A percentile compares a stretch with the other conserved stretches of the same genome.
phyloP scores from a whole-genome alignment of 2,329 filamentous ascomycete genomes.

The Phaeophleospora eucalypticola region DNA sequence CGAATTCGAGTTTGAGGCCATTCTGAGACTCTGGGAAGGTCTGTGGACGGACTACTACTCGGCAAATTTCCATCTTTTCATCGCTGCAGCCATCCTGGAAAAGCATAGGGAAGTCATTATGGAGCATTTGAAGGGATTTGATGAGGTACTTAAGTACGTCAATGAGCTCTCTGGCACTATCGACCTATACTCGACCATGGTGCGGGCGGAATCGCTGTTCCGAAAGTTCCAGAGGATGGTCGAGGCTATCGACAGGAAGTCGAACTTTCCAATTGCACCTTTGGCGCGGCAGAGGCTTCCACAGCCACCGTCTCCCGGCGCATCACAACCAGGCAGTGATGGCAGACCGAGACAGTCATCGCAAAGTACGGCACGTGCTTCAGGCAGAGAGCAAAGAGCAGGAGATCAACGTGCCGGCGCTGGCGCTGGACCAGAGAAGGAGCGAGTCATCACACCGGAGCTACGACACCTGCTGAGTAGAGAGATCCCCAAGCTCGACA shows the following conservation, averaged over 20 bases:
- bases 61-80: slow-evolving; percentile 89
- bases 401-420: slow-evolving; percentile 23
- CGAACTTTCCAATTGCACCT: slow-evolving; percentile 66
- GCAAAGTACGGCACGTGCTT: slow-evolving; percentile 18
- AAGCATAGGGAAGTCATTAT: slow-evolving; percentile 97
- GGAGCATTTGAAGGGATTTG: slow-evolving; percentile 87
- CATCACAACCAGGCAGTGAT: slow-evolving; percentile 19
- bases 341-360: slow-evolving; percentile 14
- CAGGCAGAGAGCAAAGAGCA: slow-evolving; percentile 39
- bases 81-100: slow-evolving; percentile 89
- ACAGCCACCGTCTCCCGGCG: slow-evolving; percentile 21
- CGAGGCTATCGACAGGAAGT: slow-evolving; percentile 87
- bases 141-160: slow-evolving; percentile 96
- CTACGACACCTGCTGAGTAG: slow-evolving; percentile 58
- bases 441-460: slow-evolving; percentile 60
- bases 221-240: slow-evolving; percentile 81
- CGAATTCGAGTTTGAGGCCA: slow-evolving; percentile 86
- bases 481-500: slow-evolving; percentile 52
- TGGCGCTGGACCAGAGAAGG: slow-evolving; percentile 31
- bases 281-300: slow-evolving; percentile 48
- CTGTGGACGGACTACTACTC: slow-evolving; percentile 91
- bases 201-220: slow-evolving; percentile 85
- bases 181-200: slow-evolving; percentile 78
- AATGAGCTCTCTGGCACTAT: slow-evolving; percentile 94
- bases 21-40: slow-evolving; percentile 83